Evolutionary conservation across 805 yeast genomes (phyloP).

Genomic region (Candida peoriensis): DNA sequence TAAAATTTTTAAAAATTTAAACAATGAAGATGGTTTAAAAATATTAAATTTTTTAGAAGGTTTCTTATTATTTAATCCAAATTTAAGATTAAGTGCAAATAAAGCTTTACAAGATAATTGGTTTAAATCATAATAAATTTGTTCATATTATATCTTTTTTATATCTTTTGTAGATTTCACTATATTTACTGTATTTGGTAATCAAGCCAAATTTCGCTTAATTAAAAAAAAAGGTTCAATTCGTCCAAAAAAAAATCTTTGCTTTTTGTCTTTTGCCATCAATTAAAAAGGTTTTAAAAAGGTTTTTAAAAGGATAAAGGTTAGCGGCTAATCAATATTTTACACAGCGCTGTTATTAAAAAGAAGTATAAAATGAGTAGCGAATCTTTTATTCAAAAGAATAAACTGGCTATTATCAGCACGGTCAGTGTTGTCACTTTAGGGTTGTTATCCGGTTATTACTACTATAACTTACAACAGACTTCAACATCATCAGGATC

Average conservation of each 20-base stretch:
- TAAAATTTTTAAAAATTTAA: constrained; percentile 57
- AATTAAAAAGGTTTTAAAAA: too few species aligned
- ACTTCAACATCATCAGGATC: constrained; percentile 12
- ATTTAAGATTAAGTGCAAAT: constrained; percentile 54
- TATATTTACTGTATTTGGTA: too few species aligned
- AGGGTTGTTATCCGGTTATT: constrained; percentile 55
- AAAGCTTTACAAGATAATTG: constrained; percentile 47
- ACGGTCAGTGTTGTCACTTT: constrained; percentile 60
- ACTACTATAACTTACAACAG: constrained; percentile 38
- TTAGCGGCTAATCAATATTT: too few species aligned
- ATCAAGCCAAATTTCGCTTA: too few species aligned
- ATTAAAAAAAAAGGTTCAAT: too few species aligned
- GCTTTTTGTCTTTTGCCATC: too few species aligned
- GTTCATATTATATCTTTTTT: too few species aligned
- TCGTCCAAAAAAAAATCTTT: too few species aligned
- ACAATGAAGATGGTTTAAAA: constrained; percentile 33
- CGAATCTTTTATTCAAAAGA: constrained; percentile 30
- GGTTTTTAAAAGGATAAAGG: too few species aligned
- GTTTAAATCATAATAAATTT: too few species aligned
- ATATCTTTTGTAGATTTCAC: too few species aligned
- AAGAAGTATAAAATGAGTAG: constrained; percentile 15
- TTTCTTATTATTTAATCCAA: constrained; percentile 65
- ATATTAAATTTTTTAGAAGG: constrained; percentile 50
- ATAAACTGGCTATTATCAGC: constrained; percentile 60
- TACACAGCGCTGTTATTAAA: neutral